Base-by-base conservation (phyloP, 768 basidiomycete species). In the Collybia sordida region DNA sequence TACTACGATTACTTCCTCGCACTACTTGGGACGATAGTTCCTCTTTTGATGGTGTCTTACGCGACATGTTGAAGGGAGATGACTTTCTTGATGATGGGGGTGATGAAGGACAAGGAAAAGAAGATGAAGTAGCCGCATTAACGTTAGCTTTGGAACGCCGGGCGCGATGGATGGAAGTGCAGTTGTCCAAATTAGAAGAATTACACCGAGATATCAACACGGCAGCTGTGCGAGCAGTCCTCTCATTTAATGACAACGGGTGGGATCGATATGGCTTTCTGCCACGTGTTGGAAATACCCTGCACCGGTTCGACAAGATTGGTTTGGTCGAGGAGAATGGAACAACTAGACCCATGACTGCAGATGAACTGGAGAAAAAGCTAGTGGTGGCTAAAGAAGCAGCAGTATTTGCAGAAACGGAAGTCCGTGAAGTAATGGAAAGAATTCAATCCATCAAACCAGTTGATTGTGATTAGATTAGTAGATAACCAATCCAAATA, bases 141-240 rank as follows among this genome's bases (percentile, higher is more conserved):
- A 93, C 90, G 1, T 71, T 87, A 42, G 90, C 90, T 6, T 78
- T 94, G 39, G 90, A 92, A 63, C 85, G 88, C 53, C 87, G 92
- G n/a, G 92, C 91, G 14, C 78, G 89, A 37, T 94, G 91, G 90
- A 93, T 94, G 88, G 90, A 93, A 67, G 88, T 91, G 18, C 91
- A 93, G 64, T 68, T 94, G 15, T 89, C 88, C 0, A 93, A 93
- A 63, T 73, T 94, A 28, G 91, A 94, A 65, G 91, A 91, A 60
- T 74, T 93, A 27, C 91, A 94, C 57, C 86, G 88, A 23, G 91
- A 93, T 57, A 93, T 93, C 69, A 94, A 93, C 66, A 89, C 82
- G 2, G 91, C 91, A 5, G 90, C 90, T 3, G 89, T 92, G 22
- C 80, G 86, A 22, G 88, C 89, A 6, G 85, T 92, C 18, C 75